These are phyloP conservation scores for Penicillium antarcticum DNA, from an alignment of 495 filamentous ascomycete genomes.

Conservation along the genomic window DNA sequence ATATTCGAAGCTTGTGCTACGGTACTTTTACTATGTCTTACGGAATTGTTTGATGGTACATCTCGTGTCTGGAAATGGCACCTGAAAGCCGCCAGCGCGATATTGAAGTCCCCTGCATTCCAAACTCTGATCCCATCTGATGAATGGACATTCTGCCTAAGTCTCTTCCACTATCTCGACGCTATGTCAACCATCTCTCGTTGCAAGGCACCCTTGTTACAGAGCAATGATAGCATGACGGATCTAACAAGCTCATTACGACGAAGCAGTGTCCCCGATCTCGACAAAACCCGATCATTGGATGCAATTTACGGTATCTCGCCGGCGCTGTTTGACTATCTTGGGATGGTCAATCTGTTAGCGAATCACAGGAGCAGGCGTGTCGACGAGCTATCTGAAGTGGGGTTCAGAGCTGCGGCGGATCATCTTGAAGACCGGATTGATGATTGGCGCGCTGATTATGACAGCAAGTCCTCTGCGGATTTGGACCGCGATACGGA, in stretches of 20 bases:
- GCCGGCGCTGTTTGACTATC: slow-evolving; percentile 19
- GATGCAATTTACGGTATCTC: slow-evolving; percentile 24
- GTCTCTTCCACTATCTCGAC: slow-evolving; percentile 28
- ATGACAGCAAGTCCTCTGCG: not conserved
- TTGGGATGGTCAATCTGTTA: slow-evolving; percentile 28
- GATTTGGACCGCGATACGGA: slow-evolving; percentile 8
- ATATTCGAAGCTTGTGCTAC: slow-evolving; percentile 24
- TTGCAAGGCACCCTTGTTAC: slow-evolving; percentile 26
- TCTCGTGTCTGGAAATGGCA: slow-evolving; percentile 31
- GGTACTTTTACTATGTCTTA: slow-evolving; percentile 23
- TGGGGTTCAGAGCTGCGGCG: slow-evolving; percentile 28
- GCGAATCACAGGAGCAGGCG: slow-evolving; percentile 27
- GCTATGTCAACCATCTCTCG: slow-evolving; percentile 32
- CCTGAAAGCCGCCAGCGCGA: slow-evolving; percentile 26
- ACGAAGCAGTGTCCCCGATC: slow-evolving; percentile 8
- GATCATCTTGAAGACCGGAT: slow-evolving; percentile 17
- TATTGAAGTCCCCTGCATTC: slow-evolving; percentile 20
- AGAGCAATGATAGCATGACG: slow-evolving; percentile 9
- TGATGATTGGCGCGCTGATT: slow-evolving; percentile 19
- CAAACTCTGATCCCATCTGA: slow-evolving; percentile 10
- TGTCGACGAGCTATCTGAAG: slow-evolving; percentile 27
- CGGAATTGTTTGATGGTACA: slow-evolving; percentile 25
- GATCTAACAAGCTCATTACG: slow-evolving; percentile 15
- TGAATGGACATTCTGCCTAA: slow-evolving; percentile 24
- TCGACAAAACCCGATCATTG: slow-evolving; percentile 3